These are phyloP conservation scores for Dictyostelium capitatum DNA, from an alignment of 78 protist genomes.

Conservation along the genomic window DNA sequence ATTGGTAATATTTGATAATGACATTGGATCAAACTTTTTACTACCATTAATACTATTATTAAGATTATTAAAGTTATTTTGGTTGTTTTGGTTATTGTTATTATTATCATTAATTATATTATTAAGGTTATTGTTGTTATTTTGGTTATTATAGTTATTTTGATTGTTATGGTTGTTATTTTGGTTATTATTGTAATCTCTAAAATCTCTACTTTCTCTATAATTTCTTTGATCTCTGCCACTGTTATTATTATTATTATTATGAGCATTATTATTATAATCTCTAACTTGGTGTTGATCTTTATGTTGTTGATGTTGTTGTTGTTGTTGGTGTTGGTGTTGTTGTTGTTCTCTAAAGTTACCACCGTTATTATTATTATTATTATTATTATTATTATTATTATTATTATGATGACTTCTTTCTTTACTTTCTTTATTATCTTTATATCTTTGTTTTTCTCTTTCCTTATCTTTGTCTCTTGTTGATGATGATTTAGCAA, in stretches of 20 bases:
- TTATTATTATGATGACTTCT: background rate
- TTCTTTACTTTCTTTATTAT: background rate
- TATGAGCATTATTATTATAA: background rate
- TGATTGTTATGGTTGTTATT: background rate
- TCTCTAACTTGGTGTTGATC: background rate
- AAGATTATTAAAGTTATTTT: background rate
- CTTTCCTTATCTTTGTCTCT: background rate
- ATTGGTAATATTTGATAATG: conserved; percentile 46
- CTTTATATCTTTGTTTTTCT: background rate
- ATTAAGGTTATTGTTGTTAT: background rate
- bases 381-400: too few relatives aligned
- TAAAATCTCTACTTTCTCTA: background rate
- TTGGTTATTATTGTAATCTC: background rate
- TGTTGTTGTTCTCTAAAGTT: background rate
- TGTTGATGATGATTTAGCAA: background rate
- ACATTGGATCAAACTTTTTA: conserved; percentile 49
- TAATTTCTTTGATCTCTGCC: background rate
- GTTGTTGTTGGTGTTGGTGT: background rate
- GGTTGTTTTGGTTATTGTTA: background rate
- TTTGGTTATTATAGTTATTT: background rate
- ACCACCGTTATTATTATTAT: too few relatives aligned
- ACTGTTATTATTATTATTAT: background rate
- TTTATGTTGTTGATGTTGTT: background rate
- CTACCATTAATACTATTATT: background rate
- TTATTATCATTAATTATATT: background rate